Percentiles rank a stretch among this genome's conserved stretches.
These are phyloP conservation scores for Mycotypha africana DNA, from an alignment of 371 early-diverging fungal genomes.

Conservation along the genomic window DNA sequence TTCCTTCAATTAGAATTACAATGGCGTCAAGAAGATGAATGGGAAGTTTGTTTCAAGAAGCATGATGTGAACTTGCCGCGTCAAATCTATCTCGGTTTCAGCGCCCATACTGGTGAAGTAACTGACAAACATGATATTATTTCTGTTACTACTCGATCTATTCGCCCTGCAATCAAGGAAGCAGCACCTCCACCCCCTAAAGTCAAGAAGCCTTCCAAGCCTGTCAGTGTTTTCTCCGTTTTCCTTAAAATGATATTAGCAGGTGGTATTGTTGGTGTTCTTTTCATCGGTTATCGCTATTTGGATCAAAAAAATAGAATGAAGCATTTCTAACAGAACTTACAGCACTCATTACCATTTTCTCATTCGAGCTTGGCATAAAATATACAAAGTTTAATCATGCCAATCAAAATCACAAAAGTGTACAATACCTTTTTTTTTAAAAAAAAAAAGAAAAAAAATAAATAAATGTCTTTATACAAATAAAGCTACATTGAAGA, in stretches of 20 bases:
- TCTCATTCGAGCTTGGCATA: too few relatives aligned
- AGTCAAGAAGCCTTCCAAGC: constrained; percentile 9
- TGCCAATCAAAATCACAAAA: too few relatives aligned
- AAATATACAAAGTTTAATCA: too few relatives aligned
- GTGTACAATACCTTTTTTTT: too few relatives aligned
- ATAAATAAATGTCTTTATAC: too few relatives aligned
- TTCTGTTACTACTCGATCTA: constrained; percentile 47
- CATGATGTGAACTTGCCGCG: constrained; percentile 70
- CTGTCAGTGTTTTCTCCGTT: constrained; percentile 43
- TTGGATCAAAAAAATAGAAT: constrained; percentile 56
- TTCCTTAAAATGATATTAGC: constrained; percentile 51
- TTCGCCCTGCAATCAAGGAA: constrained; percentile 34
- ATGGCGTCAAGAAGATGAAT: constrained; percentile 61
- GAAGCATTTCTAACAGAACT: constrained; percentile 64
- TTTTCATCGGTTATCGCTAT: constrained; percentile 52
- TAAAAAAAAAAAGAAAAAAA: too few relatives aligned
- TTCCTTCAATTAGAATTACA: constrained; percentile 62
- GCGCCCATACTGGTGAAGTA: constrained; percentile 89
- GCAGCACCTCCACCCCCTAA: constrained; percentile 18
- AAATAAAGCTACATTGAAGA: too few relatives aligned
- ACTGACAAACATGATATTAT: constrained; percentile 82
- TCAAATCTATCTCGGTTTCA: constrained; percentile 81
- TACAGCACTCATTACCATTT: too few relatives aligned
- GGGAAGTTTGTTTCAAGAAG: constrained; percentile 78
- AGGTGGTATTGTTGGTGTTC: constrained; percentile 48